Conservation (phyloP, 345 rosid species). For the Euphorbia lathyris region DNA sequence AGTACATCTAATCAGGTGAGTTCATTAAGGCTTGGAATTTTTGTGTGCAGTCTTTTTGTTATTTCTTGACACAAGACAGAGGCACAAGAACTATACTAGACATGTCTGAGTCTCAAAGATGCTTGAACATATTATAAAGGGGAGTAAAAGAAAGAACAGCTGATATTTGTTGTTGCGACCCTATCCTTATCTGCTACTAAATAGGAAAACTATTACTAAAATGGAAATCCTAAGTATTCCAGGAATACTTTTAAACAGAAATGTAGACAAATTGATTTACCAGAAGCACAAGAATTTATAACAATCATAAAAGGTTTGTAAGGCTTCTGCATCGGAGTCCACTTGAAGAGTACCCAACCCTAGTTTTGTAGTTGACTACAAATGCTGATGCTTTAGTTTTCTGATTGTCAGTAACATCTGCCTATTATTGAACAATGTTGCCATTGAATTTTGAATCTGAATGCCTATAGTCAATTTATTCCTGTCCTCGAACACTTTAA, state of each 20-base stretch:
- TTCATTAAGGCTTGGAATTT: not conserved
- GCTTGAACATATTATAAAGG: no score
- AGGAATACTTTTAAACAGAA: not conserved
- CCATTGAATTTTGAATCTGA: not conserved
- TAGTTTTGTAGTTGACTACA: no score
- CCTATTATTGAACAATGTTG: not conserved
- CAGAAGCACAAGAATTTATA: not conserved
- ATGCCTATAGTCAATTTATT: not conserved
- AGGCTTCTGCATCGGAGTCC: not conserved
- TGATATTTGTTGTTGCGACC: not conserved
- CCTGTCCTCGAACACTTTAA: not conserved
- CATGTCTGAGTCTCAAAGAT: not conserved
- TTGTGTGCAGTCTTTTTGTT: not conserved
- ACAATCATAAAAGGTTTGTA: not conserved
- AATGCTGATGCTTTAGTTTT: no score
- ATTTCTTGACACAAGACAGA: not conserved
- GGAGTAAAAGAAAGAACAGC: not conserved
- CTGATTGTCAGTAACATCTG: not conserved
- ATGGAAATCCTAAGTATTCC: not conserved
- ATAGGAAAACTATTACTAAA: not conserved
- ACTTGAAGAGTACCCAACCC: not conserved
- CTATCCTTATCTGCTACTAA: not conserved
- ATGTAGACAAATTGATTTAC: no score
- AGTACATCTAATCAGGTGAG: slow-evolving; percentile 51
- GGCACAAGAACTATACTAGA: not conserved